phyloP scores from a whole-genome alignment of 23 red algal genomes.

The Gracilaria vermiculophylla region DNA sequence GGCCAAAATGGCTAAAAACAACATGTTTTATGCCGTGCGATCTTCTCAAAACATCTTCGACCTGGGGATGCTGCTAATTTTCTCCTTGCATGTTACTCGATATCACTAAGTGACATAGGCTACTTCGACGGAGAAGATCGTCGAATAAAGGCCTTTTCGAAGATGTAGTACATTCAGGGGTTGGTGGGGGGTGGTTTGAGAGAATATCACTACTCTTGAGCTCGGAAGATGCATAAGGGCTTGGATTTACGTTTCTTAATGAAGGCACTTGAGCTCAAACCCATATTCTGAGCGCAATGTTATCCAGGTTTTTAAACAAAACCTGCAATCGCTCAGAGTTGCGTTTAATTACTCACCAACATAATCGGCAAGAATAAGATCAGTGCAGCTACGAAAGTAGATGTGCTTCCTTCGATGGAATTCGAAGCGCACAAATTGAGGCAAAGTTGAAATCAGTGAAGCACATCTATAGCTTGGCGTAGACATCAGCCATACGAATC shows the following conservation, averaged over 20 bases:
- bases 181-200: neutral
- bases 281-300: no score
- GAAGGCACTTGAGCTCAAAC: neutral
- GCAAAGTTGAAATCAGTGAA: neutral
- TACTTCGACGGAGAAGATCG: no score
- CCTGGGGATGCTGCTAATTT: no score
- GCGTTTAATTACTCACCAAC: neutral
- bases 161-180: no score
- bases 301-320: no score
- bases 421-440: neutral
- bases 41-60: no score
- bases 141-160: no score
- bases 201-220: neutral
- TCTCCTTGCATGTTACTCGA: no score
- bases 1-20: no score
- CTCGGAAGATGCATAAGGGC: neutral
- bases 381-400: neutral
- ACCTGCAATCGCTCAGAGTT: no score
- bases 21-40: no score
- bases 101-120: no score
- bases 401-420: neutral
- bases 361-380: neutral
- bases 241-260: neutral
- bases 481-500: conserved; percentile 84
- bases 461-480: conserved; percentile 44